A percentile compares a stretch with the other conserved stretches of the same genome.
Evolutionary conservation across 2,329 filamentous ascomycete genomes (phyloP).

Genomic region (Meredithiella fracta): DNA sequence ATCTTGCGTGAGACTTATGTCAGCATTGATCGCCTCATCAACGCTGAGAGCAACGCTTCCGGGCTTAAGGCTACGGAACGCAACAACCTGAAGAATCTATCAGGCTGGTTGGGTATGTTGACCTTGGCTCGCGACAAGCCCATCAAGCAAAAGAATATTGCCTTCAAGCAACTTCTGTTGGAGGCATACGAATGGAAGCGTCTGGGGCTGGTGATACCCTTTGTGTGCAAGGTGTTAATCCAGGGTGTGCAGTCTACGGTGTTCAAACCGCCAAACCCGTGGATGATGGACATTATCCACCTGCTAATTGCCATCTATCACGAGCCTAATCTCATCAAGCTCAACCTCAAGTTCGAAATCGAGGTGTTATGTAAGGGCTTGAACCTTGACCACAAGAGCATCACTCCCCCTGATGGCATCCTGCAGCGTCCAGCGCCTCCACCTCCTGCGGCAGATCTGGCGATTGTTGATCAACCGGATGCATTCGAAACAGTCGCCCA

Average conservation of each 20-base stretch:
- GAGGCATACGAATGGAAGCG: conserved; percentile 89
- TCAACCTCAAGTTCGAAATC: conserved; percentile 97
- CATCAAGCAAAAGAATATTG: conserved; percentile 90
- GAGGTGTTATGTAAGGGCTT: conserved; percentile 92
- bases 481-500: conserved; percentile 70
- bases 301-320: conserved; percentile 88
- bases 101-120: conserved; percentile 80
- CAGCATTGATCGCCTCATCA: conserved; percentile 72
- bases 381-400: conserved; percentile 77
- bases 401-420: conserved; percentile 76
- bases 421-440: conserved; percentile 43
- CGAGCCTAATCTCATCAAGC: conserved; percentile 66
- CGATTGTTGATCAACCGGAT: conserved; percentile 53
- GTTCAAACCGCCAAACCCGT: conserved; percentile 89
- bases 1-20: conserved; percentile 87
- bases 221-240: conserved; percentile 87
- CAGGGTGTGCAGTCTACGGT: conserved; percentile 74
- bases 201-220: conserved; percentile 82
- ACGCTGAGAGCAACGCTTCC: conserved; percentile 68
- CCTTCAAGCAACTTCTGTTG: conserved; percentile 86
- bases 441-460: conserved; percentile 37
- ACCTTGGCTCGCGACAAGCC: conserved; percentile 89
- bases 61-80: conserved; percentile 37
- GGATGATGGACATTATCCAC: conserved; percentile 91
- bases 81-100: conserved; percentile 80